These are phyloP conservation scores for Exophiala sp. DNA, from an alignment of 2,329 filamentous ascomycete species.

Conservation along the genomic window DNA sequence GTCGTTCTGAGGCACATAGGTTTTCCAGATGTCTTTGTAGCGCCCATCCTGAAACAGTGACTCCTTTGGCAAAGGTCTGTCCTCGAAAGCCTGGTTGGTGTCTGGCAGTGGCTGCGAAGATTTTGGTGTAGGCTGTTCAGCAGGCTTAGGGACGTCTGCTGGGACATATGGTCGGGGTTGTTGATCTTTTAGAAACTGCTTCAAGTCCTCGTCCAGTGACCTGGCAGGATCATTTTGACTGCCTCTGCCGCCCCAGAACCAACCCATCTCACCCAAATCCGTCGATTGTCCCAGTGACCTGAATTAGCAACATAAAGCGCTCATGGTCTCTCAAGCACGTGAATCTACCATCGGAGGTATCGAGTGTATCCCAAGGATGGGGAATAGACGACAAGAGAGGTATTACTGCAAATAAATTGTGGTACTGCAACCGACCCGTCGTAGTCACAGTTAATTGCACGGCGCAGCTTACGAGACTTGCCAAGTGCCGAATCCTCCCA, in stretches of 20 bases:
- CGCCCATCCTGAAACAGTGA: conserved; percentile 64
- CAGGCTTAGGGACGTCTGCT: conserved; percentile 25
- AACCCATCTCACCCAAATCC: conserved; percentile 47
- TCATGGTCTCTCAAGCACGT: no score
- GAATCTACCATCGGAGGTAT: no score
- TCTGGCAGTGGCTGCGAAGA: conserved; percentile 24
- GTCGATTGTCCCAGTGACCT: neutral
- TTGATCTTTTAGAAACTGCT: conserved; percentile 78
- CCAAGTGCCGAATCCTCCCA: neutral
- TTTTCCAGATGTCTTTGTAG: conserved; percentile 87
- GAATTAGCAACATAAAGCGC: neutral
- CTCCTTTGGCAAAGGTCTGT: conserved; percentile 34
- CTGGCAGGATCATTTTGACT: conserved; percentile 57
- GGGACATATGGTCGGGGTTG: conserved; percentile 63
- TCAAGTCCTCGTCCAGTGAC: conserved; percentile 74
- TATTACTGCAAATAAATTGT: no score
- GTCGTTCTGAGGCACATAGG: conserved; percentile 67
- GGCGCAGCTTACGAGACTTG: neutral
- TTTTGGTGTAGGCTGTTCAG: conserved; percentile 22
- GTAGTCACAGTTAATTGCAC: neutral
- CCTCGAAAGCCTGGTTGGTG: conserved; percentile 28
- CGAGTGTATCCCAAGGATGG: no score
- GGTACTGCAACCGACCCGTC: no score
- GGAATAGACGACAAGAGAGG: no score
- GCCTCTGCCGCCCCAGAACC: conserved; percentile 54